These are phyloP conservation scores for Vanderwaltozyma tropicalis DNA, from an alignment of 805 yeast species.

Conservation along the genomic window DNA sequence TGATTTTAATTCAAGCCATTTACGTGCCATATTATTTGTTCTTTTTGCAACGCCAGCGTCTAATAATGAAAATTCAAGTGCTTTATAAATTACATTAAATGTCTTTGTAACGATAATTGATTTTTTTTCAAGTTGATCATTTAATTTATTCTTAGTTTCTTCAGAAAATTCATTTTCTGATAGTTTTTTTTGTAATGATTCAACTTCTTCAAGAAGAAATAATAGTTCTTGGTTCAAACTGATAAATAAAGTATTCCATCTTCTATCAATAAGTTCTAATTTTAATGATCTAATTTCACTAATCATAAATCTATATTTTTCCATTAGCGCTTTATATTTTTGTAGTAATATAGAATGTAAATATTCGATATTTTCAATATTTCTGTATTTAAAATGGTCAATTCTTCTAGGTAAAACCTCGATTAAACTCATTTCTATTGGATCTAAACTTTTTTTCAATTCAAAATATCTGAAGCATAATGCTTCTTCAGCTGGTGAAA, in stretches of 20 bases:
- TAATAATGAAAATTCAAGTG: constrained; percentile 34
- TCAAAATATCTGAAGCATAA: constrained; percentile 34
- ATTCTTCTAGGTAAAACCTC: constrained; percentile 41
- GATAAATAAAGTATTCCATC: constrained; percentile 47
- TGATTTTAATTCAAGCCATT: constrained; percentile 25
- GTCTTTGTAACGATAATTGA: constrained; percentile 33
- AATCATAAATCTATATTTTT: constrained; percentile 34
- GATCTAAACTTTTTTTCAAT: constrained; percentile 36
- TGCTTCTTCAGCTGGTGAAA: constrained; percentile 30
- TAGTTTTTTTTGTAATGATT: constrained; percentile 9
- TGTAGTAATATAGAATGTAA: constrained; percentile 25
- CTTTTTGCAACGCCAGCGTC: constrained; percentile 28
- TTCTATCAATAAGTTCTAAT: constrained; percentile 37
- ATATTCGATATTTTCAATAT: constrained; percentile 14
- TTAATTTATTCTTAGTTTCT: constrained; percentile 15
- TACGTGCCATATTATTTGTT: constrained; percentile 30
- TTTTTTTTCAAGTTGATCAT: constrained; percentile 28
- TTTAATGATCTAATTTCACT: constrained; percentile 35
- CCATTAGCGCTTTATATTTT: constrained; percentile 33
- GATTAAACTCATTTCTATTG: constrained; percentile 42
- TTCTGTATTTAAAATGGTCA: constrained; percentile 34
- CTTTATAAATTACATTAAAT: constrained; percentile 30
- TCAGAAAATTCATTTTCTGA: constrained; percentile 5
- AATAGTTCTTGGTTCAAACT: constrained; percentile 36
- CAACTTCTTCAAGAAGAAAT: constrained; percentile 17